These are phyloP conservation scores for Boletus rubescentipes DNA, from an alignment of 768 basidiomycete genomes.

Conservation along the genomic window DNA sequence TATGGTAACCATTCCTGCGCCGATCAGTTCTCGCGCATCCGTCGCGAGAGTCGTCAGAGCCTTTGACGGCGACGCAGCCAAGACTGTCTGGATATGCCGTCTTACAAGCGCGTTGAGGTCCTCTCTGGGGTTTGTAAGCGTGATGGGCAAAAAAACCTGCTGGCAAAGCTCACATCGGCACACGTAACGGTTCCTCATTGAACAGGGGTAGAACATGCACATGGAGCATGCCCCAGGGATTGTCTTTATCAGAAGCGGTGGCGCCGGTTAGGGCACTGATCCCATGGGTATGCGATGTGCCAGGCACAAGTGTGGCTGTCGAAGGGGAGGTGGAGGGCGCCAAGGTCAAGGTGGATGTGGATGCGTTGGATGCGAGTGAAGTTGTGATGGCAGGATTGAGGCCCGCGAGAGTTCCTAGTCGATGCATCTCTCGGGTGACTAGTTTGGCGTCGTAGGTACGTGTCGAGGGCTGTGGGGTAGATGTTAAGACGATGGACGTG, in stretches of 20 bases:
- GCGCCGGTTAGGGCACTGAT: constrained; percentile 18
- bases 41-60: constrained; percentile 71
- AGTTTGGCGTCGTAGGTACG: constrained; percentile 80
- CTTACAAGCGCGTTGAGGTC: constrained; percentile 83
- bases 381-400: constrained; percentile 46
- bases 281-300: constrained; percentile 33
- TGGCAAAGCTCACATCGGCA: constrained; percentile 64
- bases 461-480: constrained; percentile 47
- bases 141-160: not conserved
- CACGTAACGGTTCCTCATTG: constrained; percentile 82
- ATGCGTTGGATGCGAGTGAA: constrained; percentile 42
- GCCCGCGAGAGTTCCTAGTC: constrained; percentile 63
- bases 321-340: constrained; percentile 42
- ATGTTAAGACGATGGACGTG: constrained; percentile 2
- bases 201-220: constrained; percentile 89
- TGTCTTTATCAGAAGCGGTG: constrained; percentile 49
- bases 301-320: constrained; percentile 30
- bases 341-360: constrained; percentile 45
- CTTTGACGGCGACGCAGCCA: constrained; percentile 71
- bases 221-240: constrained; percentile 81
- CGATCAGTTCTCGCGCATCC: constrained; percentile 81
- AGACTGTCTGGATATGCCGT: constrained; percentile 70
- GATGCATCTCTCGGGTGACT: constrained; percentile 83
- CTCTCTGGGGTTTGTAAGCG: constrained; percentile 53
- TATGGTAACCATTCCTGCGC: constrained; percentile 87